phyloP scores from a whole-genome alignment of 768 basidiomycete genomes.

The Mycena amicta region DNA sequence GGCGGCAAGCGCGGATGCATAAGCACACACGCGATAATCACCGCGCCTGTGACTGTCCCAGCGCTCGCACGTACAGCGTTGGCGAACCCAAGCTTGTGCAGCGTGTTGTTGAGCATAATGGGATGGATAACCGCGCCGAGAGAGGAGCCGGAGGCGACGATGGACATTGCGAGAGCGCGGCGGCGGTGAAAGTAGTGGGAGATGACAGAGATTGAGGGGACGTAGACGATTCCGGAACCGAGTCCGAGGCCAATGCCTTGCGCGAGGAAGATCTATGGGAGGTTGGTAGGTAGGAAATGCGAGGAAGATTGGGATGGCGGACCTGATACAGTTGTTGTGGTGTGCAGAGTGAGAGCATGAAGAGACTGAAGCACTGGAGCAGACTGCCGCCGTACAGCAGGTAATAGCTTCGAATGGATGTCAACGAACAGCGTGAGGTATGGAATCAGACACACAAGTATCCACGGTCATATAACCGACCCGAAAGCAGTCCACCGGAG shows the following conservation, averaged over 20 bases:
- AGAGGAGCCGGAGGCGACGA: constrained; percentile 53
- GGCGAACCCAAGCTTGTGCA: constrained; percentile 43
- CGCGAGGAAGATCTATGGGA: constrained; percentile 45
- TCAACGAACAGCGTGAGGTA: background rate
- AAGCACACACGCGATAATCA: constrained; percentile 41
- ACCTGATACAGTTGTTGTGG: constrained; percentile 45
- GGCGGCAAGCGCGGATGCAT: constrained; percentile 37
- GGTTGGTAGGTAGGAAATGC: too few species aligned
- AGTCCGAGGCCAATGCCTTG: constrained; percentile 46
- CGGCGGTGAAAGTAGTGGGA: constrained; percentile 45
- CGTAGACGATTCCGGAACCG: constrained; percentile 44
- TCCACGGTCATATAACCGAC: constrained; percentile 49
- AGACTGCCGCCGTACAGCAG: constrained; percentile 40
- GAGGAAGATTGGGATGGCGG: too few species aligned
- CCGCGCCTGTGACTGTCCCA: constrained; percentile 39
- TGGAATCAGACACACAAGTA: constrained; percentile 39
- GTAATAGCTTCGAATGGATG: constrained; percentile 26
- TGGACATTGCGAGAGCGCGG: constrained; percentile 44
- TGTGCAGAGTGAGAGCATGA: constrained; percentile 48
- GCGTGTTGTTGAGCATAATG: constrained; percentile 61
- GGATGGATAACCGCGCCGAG: constrained; percentile 63
- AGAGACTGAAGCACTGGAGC: constrained; percentile 38
- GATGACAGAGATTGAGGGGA: constrained; percentile 47
- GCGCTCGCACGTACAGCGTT: constrained; percentile 53
- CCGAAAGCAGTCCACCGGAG: constrained; percentile 40